These are phyloP conservation scores for Alternaria arborescens DNA, from an alignment of 2,329 filamentous ascomycete genomes.

Conservation along the genomic window DNA sequence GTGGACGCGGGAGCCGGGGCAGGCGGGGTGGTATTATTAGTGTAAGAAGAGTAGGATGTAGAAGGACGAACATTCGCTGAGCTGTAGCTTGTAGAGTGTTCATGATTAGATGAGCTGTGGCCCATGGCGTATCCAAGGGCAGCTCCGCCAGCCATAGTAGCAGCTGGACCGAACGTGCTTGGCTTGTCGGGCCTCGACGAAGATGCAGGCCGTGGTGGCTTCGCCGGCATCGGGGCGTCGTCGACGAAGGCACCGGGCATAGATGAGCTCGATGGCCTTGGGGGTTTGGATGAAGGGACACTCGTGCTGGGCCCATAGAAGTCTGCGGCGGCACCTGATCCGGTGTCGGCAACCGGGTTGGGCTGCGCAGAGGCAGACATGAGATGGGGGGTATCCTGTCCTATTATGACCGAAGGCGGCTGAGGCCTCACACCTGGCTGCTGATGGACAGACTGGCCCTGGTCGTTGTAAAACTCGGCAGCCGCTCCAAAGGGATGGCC, in stretches of 20 bases:
- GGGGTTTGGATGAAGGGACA: slow-evolving; percentile 45
- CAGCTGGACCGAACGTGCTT: slow-evolving; percentile 47
- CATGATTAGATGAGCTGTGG: slow-evolving; percentile 43
- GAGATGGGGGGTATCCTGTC: slow-evolving; percentile 64
- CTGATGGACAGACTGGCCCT: slow-evolving; percentile 65
- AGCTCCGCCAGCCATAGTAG: slow-evolving; percentile 51
- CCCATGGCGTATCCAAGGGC: slow-evolving; percentile 54
- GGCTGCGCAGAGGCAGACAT: slow-evolving; percentile 60
- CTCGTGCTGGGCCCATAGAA: slow-evolving; percentile 57
- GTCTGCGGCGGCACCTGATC: slow-evolving; percentile 65
- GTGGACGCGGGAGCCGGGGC: slow-evolving; percentile 18
- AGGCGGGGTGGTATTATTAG: slow-evolving; percentile 29
- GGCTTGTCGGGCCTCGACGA: slow-evolving; percentile 40
- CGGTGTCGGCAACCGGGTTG: slow-evolving; percentile 67
- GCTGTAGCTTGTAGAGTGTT: slow-evolving; percentile 37
- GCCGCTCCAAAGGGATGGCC: slow-evolving; percentile 60
- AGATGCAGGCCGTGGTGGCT: slow-evolving; percentile 40
- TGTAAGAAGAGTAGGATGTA: slow-evolving; percentile 36
- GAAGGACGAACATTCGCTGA: slow-evolving; percentile 36
- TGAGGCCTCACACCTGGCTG: slow-evolving; percentile 68
- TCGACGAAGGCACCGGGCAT: slow-evolving; percentile 51
- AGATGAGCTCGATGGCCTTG: slow-evolving; percentile 36
- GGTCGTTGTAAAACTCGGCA: slow-evolving; percentile 70
- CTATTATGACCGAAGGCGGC: slow-evolving; percentile 62
- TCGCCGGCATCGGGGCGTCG: slow-evolving; percentile 39